These are phyloP conservation scores for Croton setiger DNA, from an alignment of 441 rosid species.

Conservation along the genomic window DNA sequence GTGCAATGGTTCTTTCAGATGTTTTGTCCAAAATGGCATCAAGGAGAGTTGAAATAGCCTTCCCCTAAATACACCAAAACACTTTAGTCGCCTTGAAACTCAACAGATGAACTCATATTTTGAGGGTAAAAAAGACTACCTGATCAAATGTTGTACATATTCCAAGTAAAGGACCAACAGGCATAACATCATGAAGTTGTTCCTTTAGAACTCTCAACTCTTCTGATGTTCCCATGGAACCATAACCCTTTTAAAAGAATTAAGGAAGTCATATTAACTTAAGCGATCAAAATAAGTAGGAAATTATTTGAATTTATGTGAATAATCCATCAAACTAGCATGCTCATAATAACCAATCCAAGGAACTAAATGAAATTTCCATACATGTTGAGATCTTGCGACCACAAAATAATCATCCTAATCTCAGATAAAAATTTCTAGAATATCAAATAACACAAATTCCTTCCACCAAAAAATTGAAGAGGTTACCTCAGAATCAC, in stretches of 20 bases:
- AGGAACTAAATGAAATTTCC: too few species aligned
- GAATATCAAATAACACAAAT: too few species aligned
- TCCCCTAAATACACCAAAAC: slow-evolving; percentile 46
- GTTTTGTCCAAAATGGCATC: slow-evolving; percentile 85
- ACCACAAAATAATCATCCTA: too few species aligned
- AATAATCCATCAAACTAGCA: background rate
- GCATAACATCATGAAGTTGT: slow-evolving; percentile 67
- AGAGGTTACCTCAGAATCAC: slow-evolving; percentile 53
- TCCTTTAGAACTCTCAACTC: slow-evolving; percentile 74
- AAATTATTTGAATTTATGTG: background rate
- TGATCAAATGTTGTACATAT: slow-evolving; percentile 91
- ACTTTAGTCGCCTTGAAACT: background rate
- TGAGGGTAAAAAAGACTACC: slow-evolving; percentile 33
- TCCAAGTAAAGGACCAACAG: slow-evolving; percentile 80
- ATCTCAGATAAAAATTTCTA: too few species aligned
- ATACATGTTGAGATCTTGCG: background rate
- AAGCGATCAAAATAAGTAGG: background rate
- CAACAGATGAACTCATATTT: background rate
- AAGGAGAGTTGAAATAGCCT: slow-evolving; percentile 77
- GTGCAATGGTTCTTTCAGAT: slow-evolving; percentile 63
- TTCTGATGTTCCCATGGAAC: slow-evolving; percentile 61
- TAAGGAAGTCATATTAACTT: slow-evolving; percentile 13
- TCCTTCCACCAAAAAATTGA: too few species aligned
- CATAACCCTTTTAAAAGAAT: slow-evolving; percentile 63
- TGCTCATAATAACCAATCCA: background rate